Evolutionary conservation across 441 rosid genomes (phyloP).

Genomic region (Eruca vesicaria): DNA sequence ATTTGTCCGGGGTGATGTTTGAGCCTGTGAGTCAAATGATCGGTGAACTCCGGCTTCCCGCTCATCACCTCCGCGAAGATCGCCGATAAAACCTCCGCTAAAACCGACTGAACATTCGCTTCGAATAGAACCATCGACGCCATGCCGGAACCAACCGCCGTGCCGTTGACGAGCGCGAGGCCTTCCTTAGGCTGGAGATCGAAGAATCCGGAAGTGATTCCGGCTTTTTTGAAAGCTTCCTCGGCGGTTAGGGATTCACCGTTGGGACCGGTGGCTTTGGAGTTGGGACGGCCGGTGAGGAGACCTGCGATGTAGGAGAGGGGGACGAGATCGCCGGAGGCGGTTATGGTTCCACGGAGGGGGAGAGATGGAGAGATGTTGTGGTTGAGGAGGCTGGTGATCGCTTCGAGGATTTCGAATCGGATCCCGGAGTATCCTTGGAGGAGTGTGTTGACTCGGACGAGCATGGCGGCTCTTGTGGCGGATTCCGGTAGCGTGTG

Average conservation of each 20-base stretch:
- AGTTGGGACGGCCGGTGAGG: constrained; percentile 35
- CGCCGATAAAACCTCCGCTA: constrained; percentile 54
- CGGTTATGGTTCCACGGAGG: constrained; percentile 39
- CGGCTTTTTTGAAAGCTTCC: constrained; percentile 28
- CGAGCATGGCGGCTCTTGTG: constrained; percentile 42
- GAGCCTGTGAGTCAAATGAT: constrained; percentile 44
- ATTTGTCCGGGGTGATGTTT: constrained; percentile 55
- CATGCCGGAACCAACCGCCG: constrained; percentile 52
- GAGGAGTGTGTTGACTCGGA: constrained; percentile 36
- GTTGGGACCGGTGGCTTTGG: constrained; percentile 35
- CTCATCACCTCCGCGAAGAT: constrained; percentile 64
- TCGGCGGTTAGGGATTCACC: constrained; percentile 20
- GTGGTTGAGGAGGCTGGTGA: constrained; percentile 32
- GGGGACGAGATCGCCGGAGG: constrained; percentile 41
- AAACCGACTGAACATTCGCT: constrained; percentile 46
- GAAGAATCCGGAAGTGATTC: constrained; percentile 32
- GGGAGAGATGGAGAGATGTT: constrained; percentile 34
- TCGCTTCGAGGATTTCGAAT: constrained; percentile 39
- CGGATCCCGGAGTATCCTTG: constrained; percentile 39
- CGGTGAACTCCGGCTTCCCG: constrained; percentile 55
- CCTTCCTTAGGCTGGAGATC: constrained; percentile 46
- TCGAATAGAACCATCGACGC: constrained; percentile 49
- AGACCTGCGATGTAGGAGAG: constrained; percentile 39
- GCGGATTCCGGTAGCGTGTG: constrained; percentile 37
- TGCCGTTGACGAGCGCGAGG: constrained; percentile 46